Percentiles rank a stretch among this genome's conserved stretches.
Evolutionary conservation across 768 basidiomycete genomes (phyloP).

Genomic region (Calocybe indica): DNA sequence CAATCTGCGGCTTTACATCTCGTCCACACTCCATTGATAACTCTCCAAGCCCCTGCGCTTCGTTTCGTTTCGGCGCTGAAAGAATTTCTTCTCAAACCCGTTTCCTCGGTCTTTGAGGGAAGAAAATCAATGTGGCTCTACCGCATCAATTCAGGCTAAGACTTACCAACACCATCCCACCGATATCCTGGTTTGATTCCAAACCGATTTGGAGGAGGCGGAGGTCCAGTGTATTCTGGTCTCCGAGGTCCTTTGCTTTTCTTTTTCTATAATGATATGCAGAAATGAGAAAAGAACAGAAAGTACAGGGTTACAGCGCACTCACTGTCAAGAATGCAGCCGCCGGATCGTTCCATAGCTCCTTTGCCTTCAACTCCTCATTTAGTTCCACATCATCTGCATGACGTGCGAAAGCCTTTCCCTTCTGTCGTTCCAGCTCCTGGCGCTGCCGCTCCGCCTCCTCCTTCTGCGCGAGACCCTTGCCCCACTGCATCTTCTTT

Average conservation of each 20-base stretch:
- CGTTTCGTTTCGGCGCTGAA: slow-evolving; percentile 76
- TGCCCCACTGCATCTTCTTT: slow-evolving; percentile 96
- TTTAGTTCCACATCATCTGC: slow-evolving; percentile 86
- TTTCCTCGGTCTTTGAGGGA: slow-evolving; percentile 69
- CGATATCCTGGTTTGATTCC: slow-evolving; percentile 92
- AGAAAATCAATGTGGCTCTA: background rate
- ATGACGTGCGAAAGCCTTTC: slow-evolving; percentile 65
- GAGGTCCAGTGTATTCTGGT: slow-evolving; percentile 84
- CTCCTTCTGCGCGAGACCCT: slow-evolving; percentile 86
- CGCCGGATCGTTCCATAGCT: slow-evolving; percentile 97
- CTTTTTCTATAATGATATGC: slow-evolving; percentile 51
- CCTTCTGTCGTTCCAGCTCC: slow-evolving; percentile 65
- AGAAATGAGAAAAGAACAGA: background rate
- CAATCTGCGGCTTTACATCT: slow-evolving; percentile 57
- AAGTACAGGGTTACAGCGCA: background rate
- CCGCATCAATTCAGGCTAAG: background rate
- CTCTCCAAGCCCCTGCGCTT: slow-evolving; percentile 67
- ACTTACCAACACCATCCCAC: slow-evolving; percentile 96
- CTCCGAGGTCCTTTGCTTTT: slow-evolving; percentile 65
- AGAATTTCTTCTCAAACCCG: slow-evolving; percentile 91
- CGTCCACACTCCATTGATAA: slow-evolving; percentile 85
- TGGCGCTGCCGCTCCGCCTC: slow-evolving; percentile 61
- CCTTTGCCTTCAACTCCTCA: slow-evolving; percentile 71
- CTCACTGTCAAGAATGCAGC: slow-evolving; percentile 87
- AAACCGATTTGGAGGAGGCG: slow-evolving; percentile 92